phyloP scores from a whole-genome alignment of 2,329 filamentous ascomycete genomes.

The Cadophora gregata region DNA sequence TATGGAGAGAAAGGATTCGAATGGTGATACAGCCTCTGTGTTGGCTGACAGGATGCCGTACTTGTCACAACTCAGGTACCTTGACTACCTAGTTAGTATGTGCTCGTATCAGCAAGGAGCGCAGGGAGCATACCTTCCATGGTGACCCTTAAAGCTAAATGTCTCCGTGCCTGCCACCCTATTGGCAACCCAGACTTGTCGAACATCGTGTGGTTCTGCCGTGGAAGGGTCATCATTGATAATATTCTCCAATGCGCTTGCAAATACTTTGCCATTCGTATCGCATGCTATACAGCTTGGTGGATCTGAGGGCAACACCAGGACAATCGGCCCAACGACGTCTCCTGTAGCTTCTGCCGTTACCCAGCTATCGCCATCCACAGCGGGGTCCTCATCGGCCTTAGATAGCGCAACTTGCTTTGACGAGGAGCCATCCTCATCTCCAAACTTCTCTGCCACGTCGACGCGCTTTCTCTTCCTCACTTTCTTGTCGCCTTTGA shows the following conservation, averaged over 20 bases:
- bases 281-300: conserved; percentile 84
- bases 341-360: conserved; percentile 77
- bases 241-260: conserved; percentile 83
- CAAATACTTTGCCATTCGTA: conserved; percentile 84
- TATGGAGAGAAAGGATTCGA: conserved; percentile 81
- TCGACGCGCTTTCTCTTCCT: conserved; percentile 86
- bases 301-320: conserved; percentile 79
- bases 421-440: conserved; percentile 39
- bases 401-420: conserved; percentile 34
- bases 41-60: conserved; percentile 78
- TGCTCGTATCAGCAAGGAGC: not conserved
- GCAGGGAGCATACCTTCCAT: conserved; percentile 69
- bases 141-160: conserved; percentile 87
- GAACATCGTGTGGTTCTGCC: conserved; percentile 92
- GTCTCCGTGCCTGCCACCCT: conserved; percentile 80
- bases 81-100: conserved; percentile 46
- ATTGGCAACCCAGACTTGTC: conserved; percentile 94
- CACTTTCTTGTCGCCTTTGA: conserved; percentile 96
- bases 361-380: conserved; percentile 87
- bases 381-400: conserved; percentile 33
- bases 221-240: conserved; percentile 82
- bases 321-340: conserved; percentile 79
- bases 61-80: conserved; percentile 86
- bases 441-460: conserved; percentile 48
- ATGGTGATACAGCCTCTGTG: conserved; percentile 79